Evolutionary conservation across 345 rosid species (phyloP).

Genomic region (Lepidium africanum): DNA sequence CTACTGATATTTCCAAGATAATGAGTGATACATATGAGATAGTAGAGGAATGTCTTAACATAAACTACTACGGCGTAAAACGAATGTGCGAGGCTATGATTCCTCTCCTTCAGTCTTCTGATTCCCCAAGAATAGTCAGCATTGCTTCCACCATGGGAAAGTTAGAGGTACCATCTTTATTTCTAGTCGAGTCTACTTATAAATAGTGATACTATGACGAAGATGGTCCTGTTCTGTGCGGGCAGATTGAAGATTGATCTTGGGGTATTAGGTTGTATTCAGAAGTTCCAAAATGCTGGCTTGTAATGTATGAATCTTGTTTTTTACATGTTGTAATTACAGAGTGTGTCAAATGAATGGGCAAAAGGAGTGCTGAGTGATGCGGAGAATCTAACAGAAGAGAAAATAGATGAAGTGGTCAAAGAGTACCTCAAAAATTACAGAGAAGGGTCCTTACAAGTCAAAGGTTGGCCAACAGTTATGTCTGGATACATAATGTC

Average conservation of each 20-base stretch:
- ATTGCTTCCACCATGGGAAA: conserved; percentile 36
- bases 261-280: background rate
- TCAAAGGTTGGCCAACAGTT: conserved; percentile 36
- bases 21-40: conserved; percentile 28
- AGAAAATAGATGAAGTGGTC: conserved; percentile 36
- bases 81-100: conserved; percentile 39
- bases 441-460: conserved; percentile 29
- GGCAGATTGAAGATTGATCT: too few species aligned
- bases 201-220: background rate
- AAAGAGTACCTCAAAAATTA: conserved; percentile 34
- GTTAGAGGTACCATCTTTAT: conserved; percentile 32
- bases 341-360: conserved; percentile 35
- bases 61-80: conserved; percentile 49
- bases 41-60: conserved; percentile 32
- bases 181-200: background rate
- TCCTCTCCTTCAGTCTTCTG: conserved; percentile 41
- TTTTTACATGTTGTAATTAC: background rate
- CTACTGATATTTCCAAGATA: conserved; percentile 23
- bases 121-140: conserved; percentile 44
- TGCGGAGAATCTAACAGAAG: conserved; percentile 36
- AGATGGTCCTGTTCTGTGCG: too few species aligned
- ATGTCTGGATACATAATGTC: conserved; percentile 34
- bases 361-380: conserved; percentile 32
- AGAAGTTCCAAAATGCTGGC: too few species aligned
- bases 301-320: background rate